Conservation (phyloP, 2,329 filamentous ascomycete species). For the Colletotrichum chlorophyti region DNA sequence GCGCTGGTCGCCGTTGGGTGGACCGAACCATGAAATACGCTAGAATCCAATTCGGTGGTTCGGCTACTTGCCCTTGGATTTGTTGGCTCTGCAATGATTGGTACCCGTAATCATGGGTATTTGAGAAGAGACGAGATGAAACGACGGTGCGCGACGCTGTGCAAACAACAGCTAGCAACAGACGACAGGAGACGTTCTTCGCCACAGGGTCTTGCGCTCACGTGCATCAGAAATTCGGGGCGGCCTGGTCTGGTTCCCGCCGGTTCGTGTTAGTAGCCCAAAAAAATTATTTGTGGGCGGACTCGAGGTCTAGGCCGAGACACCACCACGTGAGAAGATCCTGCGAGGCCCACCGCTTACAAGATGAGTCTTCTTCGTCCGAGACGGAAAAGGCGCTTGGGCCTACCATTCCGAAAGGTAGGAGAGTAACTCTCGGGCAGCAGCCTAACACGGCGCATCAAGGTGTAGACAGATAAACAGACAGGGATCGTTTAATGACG, state of each 20-base stretch:
- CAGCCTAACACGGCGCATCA: no score
- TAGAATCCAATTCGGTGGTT: conserved; percentile 22
- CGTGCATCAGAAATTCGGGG: conserved; percentile 5
- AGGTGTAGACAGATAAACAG: not conserved
- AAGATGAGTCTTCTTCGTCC: not conserved
- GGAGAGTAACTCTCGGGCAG: no score
- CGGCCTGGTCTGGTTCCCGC: not conserved
- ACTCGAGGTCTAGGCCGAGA: conserved; percentile 1
- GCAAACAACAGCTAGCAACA: not conserved
- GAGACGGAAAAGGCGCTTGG: no score
- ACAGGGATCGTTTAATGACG: conserved; percentile 12
- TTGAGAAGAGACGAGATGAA: conserved; percentile 9
- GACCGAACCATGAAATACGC: no score
- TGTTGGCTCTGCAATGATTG: not conserved
- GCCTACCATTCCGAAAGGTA: no score
- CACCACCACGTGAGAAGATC: conserved; percentile 13
- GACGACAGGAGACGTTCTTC: not conserved
- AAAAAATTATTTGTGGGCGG: conserved; percentile 9
- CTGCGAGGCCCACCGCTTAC: not conserved
- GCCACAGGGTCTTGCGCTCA: conserved; percentile 1
- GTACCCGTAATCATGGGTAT: conserved; percentile 4
- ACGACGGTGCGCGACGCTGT: not conserved
- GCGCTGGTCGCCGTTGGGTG: no score
- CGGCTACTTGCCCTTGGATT: no score
- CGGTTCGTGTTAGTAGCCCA: not conserved